Evolutionary conservation across 139 green algal genomes (phyloP).

Genomic region (Asterochloris sp.): DNA sequence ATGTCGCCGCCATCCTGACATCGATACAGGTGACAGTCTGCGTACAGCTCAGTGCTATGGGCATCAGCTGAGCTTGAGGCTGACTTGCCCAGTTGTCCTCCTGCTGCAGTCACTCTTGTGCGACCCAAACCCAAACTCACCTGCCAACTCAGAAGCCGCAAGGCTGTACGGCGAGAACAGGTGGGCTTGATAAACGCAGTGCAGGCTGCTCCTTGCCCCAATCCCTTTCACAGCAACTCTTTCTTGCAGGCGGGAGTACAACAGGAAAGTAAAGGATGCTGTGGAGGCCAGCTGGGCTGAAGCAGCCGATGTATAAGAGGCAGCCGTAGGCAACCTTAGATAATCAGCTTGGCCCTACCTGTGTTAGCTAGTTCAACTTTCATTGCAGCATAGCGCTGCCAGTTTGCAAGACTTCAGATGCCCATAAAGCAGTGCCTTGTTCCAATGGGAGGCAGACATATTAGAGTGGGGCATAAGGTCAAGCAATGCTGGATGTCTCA

Average conservation of each 20-base stretch:
- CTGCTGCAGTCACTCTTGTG: constrained; percentile 85
- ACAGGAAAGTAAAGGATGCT: constrained; percentile 79
- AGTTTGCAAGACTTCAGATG: no score
- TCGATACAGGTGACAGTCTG: constrained; percentile 81
- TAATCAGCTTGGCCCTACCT: no score
- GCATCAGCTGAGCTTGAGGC: neutral
- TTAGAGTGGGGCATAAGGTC: no score
- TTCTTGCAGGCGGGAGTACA: constrained; percentile 75
- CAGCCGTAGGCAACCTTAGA: no score
- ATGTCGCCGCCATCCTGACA: constrained; percentile 94
- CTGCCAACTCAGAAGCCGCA: constrained; percentile 95
- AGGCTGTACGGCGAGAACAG: constrained; percentile 87
- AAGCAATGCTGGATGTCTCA: no score
- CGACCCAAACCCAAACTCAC: constrained; percentile 97
- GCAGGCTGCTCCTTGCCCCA: neutral
- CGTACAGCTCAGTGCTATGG: neutral
- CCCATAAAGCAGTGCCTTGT: no score
- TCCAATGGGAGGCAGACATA: no score
- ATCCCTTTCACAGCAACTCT: neutral
- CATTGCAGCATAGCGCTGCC: no score
- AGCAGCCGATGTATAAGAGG: constrained; percentile 5
- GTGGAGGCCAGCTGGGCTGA: constrained; percentile 77
- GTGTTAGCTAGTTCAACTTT: no score
- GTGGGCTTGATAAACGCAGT: constrained; percentile 13
- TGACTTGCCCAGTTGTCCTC: neutral